Conservation (phyloP, 768 basidiomycete species). For the Kondoa subrosea region DNA sequence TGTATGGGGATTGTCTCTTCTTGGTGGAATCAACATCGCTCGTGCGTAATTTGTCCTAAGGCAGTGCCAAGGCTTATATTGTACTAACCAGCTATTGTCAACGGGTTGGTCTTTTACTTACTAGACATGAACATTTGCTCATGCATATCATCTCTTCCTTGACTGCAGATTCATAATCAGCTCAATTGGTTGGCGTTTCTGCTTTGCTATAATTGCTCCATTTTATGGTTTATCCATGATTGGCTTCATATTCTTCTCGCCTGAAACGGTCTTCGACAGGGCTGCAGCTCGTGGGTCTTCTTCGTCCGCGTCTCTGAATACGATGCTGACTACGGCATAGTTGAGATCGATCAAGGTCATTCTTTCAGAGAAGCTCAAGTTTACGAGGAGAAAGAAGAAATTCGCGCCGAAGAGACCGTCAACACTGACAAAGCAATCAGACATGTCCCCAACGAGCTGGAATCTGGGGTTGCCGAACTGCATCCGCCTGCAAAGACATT, state of each 20-base stretch:
- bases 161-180: neutral
- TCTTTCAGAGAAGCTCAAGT: neutral
- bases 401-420: neutral
- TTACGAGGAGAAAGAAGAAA: constrained; percentile 7
- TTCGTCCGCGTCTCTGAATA: neutral
- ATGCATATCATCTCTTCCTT: neutral
- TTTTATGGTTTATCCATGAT: neutral
- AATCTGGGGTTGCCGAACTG: neutral
- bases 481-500: constrained; percentile 6
- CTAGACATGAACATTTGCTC: too few species aligned
- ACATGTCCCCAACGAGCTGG: neutral
- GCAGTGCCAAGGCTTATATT: neutral
- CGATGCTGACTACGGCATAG: neutral
- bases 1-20: constrained; percentile 1
- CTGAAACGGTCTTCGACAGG: too few species aligned
- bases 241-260: constrained; percentile 1
- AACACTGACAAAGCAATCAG: neutral
- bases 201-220: constrained; percentile 1
- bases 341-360: constrained; percentile 8
- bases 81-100: neutral
- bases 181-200: neutral
- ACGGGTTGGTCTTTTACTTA: neutral
- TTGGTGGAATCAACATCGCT: constrained; percentile 6
- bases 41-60: neutral
- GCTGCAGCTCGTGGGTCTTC: neutral